Percentiles rank a stretch among this genome's conserved stretches.
Evolutionary conservation across 352 stramenopile genomes (phyloP).

Genomic region (Globisporangium spiculum): DNA sequence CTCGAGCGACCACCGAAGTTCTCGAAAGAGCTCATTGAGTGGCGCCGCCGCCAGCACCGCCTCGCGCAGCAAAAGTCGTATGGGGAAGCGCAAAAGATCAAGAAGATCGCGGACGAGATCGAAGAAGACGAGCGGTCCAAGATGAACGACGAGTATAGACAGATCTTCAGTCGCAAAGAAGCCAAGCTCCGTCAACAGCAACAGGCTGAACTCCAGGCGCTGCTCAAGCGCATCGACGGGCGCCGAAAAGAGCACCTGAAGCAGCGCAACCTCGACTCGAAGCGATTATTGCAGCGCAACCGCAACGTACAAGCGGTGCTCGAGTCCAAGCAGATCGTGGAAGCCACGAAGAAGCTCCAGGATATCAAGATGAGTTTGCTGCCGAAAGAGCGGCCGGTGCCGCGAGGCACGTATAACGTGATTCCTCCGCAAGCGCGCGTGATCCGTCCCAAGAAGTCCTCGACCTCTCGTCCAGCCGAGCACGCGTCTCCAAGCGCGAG

Average conservation of each 20-base stretch:
- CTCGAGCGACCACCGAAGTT: constrained; percentile 89
- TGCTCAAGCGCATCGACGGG: constrained; percentile 94
- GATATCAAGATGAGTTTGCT: constrained; percentile 80
- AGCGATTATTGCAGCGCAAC: constrained; percentile 93
- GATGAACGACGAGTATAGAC: constrained; percentile 83
- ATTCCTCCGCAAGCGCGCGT: constrained; percentile 78
- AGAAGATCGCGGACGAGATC: constrained; percentile 92
- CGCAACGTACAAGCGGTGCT: constrained; percentile 93
- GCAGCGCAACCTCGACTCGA: constrained; percentile 91
- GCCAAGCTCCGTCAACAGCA: constrained; percentile 90
- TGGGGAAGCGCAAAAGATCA: constrained; percentile 93
- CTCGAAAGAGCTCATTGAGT: constrained; percentile 93
- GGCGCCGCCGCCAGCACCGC: constrained; percentile 91
- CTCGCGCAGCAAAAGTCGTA: constrained; percentile 94
- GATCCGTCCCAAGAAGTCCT: constrained; percentile 65
- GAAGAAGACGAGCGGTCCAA: constrained; percentile 89
- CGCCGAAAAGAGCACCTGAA: constrained; percentile 93
- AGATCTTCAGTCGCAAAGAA: constrained; percentile 86
- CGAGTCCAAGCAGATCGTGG: constrained; percentile 89
- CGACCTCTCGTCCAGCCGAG: constrained; percentile 31
- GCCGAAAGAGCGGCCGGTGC: constrained; percentile 52
- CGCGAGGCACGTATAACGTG: constrained; percentile 55
- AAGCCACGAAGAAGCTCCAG: constrained; percentile 75
- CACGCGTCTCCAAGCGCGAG: constrained; percentile 10
- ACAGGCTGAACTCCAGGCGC: constrained; percentile 88